Base-by-base conservation (phyloP, 2,329 filamentous ascomycete genomes). In the Cladosporium colombiae region DNA sequence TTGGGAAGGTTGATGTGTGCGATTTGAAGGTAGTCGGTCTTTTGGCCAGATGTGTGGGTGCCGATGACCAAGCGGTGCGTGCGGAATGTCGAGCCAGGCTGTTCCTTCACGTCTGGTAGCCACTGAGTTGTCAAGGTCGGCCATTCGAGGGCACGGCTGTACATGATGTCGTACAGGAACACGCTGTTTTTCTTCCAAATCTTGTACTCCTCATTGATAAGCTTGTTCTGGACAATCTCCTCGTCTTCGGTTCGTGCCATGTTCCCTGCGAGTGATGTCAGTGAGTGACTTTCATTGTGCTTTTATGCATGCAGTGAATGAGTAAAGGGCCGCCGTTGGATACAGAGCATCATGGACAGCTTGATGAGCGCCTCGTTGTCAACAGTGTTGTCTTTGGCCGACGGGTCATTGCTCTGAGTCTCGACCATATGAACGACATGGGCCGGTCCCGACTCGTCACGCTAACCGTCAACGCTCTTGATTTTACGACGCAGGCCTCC, bases 101-200 rank as follows among this genome's bases (percentile, higher is more conserved):
- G 86, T 66, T 86, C 88, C 83, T 94, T 92, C 72, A 94, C 91
- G 78, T 99, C 95, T 25, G 96, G 95, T 72, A 99, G 91, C 96
- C 96, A 99, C 82, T 99, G 95, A 2, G 93, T 93, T 29, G 95
- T 98, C 68, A 99, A 86, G 3, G 95, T 97, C 16, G 95, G 95
- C 95, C 95, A 99, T 76, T 97, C 93, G 66, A 99, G 84, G 49
- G 96, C 96, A 70, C 92, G 96, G 74, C 93, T 89, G 69, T 98
- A 85, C 70, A 99, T 95, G 88, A 97, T 92, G 78, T 99, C 95
- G 79, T 99, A 99, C 73, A 99, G 90, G 76, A 98, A 98, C 3
- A 95, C 93, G 70, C 91, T 92, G 81, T 99, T 99, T 84, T 99
- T 99, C 85, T 99, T 99, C 95, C 95, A 99, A 71, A 94, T 97